A percentile compares a stretch with the other conserved stretches of the same genome.
These are phyloP conservation scores for Nicotiana undulata DNA, from an alignment of 257 asterid species.

Conservation along the genomic window DNA sequence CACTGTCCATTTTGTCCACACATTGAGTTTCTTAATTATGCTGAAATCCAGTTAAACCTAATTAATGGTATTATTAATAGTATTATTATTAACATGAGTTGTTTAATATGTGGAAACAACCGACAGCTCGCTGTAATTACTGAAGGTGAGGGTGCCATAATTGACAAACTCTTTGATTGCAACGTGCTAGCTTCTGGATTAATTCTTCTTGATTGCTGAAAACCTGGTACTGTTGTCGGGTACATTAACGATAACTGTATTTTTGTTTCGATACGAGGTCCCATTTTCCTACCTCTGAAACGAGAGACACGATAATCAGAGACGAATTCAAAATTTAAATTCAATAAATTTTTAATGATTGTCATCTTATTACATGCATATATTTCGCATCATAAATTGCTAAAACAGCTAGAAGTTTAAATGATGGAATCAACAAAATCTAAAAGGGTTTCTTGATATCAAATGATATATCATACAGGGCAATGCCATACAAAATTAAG, in stretches of 20 bases:
- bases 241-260: background rate
- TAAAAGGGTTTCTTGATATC: background rate
- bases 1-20: background rate
- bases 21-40: background rate
- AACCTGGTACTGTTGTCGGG: background rate
- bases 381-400: too few species aligned
- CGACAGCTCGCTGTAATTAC: constrained; percentile 1
- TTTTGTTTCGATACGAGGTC: background rate
- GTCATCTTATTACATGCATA: too few species aligned
- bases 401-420: too few species aligned
- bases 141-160: background rate
- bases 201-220: background rate
- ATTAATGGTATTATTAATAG: background rate
- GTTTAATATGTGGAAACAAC: background rate
- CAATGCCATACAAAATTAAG: background rate
- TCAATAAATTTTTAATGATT: too few species aligned
- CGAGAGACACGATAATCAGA: too few species aligned
- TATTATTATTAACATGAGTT: background rate
- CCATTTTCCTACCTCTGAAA: background rate
- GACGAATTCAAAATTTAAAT: too few species aligned
- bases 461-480: background rate
- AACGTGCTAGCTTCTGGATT: background rate
- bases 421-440: background rate
- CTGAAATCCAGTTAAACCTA: background rate
- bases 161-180: background rate